Base-by-base conservation (phyloP, 73 alveolate species). In the Paramecium biaurelia region DNA sequence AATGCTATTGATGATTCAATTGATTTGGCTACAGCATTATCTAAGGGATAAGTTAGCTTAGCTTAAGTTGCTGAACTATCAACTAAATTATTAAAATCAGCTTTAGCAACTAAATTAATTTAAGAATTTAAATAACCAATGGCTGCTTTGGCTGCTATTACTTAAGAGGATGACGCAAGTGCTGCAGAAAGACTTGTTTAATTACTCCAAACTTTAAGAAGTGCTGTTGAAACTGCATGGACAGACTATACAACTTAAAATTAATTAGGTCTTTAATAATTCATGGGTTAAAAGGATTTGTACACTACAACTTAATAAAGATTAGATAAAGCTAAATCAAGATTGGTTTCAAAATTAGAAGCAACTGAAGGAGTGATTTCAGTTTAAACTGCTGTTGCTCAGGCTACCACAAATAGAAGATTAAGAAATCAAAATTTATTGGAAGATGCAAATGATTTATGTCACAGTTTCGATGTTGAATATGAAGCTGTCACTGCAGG, bases 181-280 rank as follows among this genome's bases (percentile, higher is more conserved):
- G 90, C 90, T 10, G 90, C 30, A 23, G 74, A 79, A 47, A 79
- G 90, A 79, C 76, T 79, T 63, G 90, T 32, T 42, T 79, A 79
- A 45, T 45, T 79, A 11, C 56, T 79, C 6, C 7, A 23, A 32
- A 79, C 70, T 23, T 45, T 79, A 7, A 79, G 90, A 79, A 35
- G 20, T 0, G 37, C 47, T 12, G 90, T 79, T 30, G 89, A 76
- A 42, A 28, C 15, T 15, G 89, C 89, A 37, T 76, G 89, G 89
- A 20, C 28, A 2, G 89, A 57, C 0, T 76, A 76, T 28, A 37
- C 57, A 34, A 37, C 38, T n/a, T 5, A 76, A 30, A 76, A 76
- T 37, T 18, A 21, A 18, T 21, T 20, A 6, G 63, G 43, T 9
- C 41, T 38, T 12, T 34, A 34, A 34, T 18, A 37, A 37, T 76